Percentiles rank a stretch among this genome's conserved stretches.
Evolutionary conservation across 768 basidiomycete genomes (phyloP).

Genomic region (Leucosporidium yakuticum): DNA sequence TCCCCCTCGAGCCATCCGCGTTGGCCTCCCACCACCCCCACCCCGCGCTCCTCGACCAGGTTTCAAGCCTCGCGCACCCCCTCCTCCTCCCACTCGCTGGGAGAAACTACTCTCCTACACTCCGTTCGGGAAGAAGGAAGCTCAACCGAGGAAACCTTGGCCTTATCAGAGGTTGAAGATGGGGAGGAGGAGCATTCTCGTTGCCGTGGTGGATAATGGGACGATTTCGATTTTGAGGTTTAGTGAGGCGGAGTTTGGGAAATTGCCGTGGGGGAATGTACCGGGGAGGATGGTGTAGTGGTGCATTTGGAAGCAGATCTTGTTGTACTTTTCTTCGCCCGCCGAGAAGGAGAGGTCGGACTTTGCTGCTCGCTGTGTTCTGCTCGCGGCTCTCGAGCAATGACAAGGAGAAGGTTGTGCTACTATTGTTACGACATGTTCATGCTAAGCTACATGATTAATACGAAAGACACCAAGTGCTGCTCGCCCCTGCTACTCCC

Average conservation of each 20-base stretch:
- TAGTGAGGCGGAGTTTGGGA: conserved; percentile 73
- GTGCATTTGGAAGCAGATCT: too few relatives aligned
- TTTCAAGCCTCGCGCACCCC: background rate
- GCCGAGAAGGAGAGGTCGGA: too few relatives aligned
- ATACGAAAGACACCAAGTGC: too few relatives aligned
- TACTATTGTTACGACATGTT: too few relatives aligned
- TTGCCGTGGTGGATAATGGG: conserved; percentile 83
- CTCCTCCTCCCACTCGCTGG: conserved; percentile 3
- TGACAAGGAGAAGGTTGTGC: too few relatives aligned
- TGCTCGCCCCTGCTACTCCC: too few relatives aligned
- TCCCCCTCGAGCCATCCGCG: background rate
- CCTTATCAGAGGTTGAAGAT: conserved; percentile 75
- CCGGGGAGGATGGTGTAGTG: conserved; percentile 1
- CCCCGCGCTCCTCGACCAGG: background rate
- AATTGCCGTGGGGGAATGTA: conserved; percentile 56
- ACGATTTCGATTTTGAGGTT: conserved; percentile 84
- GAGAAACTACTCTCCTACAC: background rate
- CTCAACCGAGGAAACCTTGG: conserved; percentile 8
- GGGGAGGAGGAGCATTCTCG: conserved; percentile 73
- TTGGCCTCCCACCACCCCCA: background rate
- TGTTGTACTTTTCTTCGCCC: too few relatives aligned
- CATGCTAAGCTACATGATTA: too few relatives aligned
- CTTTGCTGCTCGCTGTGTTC: too few relatives aligned
- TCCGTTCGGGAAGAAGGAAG: background rate
- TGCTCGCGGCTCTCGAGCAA: too few relatives aligned